Evolutionary conservation across 805 yeast genomes (phyloP), one percentile per base, ranked within the genome.

Genomic region (Zygosaccharomyces lentus): DNA sequence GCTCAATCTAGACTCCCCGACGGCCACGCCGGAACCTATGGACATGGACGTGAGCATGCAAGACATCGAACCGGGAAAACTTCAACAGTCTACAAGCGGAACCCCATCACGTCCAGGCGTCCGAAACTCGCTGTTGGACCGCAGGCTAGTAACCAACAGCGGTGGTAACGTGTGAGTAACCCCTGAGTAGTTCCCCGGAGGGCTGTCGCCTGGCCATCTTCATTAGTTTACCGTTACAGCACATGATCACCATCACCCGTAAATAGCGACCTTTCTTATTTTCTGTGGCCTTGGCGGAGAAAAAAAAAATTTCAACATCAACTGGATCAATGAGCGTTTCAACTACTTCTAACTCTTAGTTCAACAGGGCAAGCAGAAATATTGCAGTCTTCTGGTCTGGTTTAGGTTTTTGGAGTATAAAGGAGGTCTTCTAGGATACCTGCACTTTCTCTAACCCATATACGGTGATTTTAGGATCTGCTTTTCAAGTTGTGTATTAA

Each of bases 11-110:
- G 44, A 40, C 29, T 26, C 41, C 6, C 41, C 41, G 2, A 16
- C 38, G 25, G 9, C 25, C 6, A 31, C 41, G 2, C 44, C 42
- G 30, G 50, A 41, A 9, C 52, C 50, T 13, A 41, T 36, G 12
- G 56, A 56, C 26, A 39, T 53, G 23, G 62, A 56, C 41, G 41
- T 54, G 12, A 56, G 61, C 47, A 49, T 56, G 54, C 59, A 52
- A 36, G 62, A 56, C 43, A 49, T 51, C 17, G 43, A 45, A 24
- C 42, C 44, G 12, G 32, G 15, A 4, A 29, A 29, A n/a, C n/a
- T 16, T 29, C 32, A 29, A 29, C 32, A 29, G 16, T 3, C 32
- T 7, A 27, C 31, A n/a, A 25, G 27, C 21, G 19, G 29, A 9
- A 26, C 45, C 29, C 26, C 38, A 24, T 13, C 38, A 16, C 40